Evolutionary conservation across 1,284 basidiomycete species (phyloP), one percentile per base, ranked within the genome.

Genomic region (Sporisorium scitamineum): DNA sequence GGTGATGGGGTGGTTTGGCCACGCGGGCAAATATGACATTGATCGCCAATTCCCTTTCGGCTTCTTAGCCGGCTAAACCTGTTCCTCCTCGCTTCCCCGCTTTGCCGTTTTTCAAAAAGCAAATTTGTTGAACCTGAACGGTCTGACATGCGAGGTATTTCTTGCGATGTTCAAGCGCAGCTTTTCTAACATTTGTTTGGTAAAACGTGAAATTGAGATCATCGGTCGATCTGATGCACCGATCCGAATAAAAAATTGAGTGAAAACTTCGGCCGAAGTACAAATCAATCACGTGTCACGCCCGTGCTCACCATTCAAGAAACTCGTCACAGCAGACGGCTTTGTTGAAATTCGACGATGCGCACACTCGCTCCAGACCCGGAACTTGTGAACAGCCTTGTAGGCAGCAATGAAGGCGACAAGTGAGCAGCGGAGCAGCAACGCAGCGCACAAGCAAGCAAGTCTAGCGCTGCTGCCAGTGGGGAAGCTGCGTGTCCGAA

Each of bases 61-160:
- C 57, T 54, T 61, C 45, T 51, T 70, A 24, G 54, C 58, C 68
- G 68, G 68, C 57, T 53, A 56, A 60, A 47, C 61, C 10, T 18
- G 66, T 44, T 22, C 22, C 13, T 5, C 29, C 29, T 53, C 29
- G 32, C 56, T 58, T 45, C 51, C 55, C 62, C 62, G 62, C 51
- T 42, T 42, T 13, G 20, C 26, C 29, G 1, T 47, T 39, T 53
- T 50, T 39, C 29, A 22, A 2, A 11, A 39, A 18, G 16, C 10
- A 8, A 2, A 1, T 37, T 34, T 44, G 37, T 52, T 39, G 29
- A 22, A 5, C 9, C 24, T 29, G 16, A 16, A 8, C 29, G 29
- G 29, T 56, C 54, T 57, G 16, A 57, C 55, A 59, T 20, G 8
- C 26, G 1, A 8, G 7, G 6, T 14, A 27, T 16, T 20, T 10